A percentile compares a stretch with the other conserved stretches of the same genome.
These are phyloP conservation scores for Alternaria ethzedia DNA, from an alignment of 2,329 filamentous ascomycete genomes.

Conservation along the genomic window DNA sequence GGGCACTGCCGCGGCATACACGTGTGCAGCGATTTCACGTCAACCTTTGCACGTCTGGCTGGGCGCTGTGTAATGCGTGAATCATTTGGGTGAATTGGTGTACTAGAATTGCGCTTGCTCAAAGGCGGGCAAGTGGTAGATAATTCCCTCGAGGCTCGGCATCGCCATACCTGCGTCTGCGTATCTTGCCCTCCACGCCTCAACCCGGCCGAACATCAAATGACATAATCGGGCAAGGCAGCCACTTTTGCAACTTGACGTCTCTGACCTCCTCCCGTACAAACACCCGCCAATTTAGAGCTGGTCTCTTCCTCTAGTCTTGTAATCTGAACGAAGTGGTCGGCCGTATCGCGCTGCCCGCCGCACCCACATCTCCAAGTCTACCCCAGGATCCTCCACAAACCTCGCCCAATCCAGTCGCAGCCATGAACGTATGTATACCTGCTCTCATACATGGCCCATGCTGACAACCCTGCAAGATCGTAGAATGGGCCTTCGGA, in stretches of 20 bases:
- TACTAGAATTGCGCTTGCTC: neutral
- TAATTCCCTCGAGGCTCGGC: conserved; percentile 8
- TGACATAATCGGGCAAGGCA: neutral
- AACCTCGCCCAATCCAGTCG: conserved; percentile 14
- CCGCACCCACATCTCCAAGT: conserved; percentile 7
- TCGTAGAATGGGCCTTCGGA: conserved; percentile 98
- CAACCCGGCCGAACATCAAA: conserved; percentile 10
- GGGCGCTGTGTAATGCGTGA: neutral
- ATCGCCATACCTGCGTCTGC: conserved; percentile 9
- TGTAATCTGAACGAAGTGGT: neutral
- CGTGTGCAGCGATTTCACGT: conserved; percentile 1
- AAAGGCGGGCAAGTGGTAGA: neutral
- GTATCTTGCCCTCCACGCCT: neutral
- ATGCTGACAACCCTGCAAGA: conserved; percentile 42
- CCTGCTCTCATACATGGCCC: neutral
- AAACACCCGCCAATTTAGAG: neutral
- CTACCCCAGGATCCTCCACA: neutral
- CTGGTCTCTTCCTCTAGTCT: neutral
- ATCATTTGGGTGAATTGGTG: neutral
- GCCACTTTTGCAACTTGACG: neutral
- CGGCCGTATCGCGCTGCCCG: conserved; percentile 4
- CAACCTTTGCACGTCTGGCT: neutral
- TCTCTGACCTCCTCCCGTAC: neutral
- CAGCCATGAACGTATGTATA: conserved; percentile 56
- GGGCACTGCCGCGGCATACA: conserved; percentile 5